These are phyloP conservation scores for Coemansia sp. DNA, from an alignment of 192 early-diverging fungal genomes.

Conservation along the genomic window DNA sequence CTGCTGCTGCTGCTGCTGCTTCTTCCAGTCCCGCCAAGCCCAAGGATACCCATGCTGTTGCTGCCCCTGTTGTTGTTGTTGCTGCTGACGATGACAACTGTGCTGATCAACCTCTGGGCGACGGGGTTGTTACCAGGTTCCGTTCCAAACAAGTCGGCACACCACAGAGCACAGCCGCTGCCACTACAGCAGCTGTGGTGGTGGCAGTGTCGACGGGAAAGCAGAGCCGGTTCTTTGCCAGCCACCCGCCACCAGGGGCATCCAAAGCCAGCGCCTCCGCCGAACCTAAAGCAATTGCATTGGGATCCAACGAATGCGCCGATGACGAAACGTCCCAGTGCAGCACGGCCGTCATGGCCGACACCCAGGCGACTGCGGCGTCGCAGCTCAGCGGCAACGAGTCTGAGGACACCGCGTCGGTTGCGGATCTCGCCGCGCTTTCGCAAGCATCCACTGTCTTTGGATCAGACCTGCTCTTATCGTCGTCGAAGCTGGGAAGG, in stretches of 20 bases:
- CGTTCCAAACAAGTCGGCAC: slow-evolving; percentile 12
- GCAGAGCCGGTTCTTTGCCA: slow-evolving; percentile 41
- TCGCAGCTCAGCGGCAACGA: background rate
- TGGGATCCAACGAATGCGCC: background rate
- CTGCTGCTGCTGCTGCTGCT: background rate
- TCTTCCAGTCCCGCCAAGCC: background rate
- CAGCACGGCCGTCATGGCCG: background rate
- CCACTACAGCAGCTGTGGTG: too few relatives aligned
- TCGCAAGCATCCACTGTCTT: background rate
- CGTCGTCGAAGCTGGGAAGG: background rate
- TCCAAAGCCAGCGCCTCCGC: background rate
- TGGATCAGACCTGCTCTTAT: background rate
- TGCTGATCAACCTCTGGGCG: slow-evolving; percentile 16
- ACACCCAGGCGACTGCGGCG: background rate
- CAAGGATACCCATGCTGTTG: background rate
- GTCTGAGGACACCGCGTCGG: background rate
- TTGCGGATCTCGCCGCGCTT: background rate
- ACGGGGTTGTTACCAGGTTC: slow-evolving; percentile 23
- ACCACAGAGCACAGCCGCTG: slow-evolving; percentile 1
- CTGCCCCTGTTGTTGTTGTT: background rate
- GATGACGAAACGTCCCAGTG: background rate
- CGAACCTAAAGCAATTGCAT: too few relatives aligned
- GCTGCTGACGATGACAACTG: background rate
- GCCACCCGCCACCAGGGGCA: background rate
- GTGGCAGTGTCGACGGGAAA: slow-evolving; percentile 17